Base-by-base conservation (phyloP, 192 early-diverging fungal genomes). In the Haplosporangium gracile region DNA sequence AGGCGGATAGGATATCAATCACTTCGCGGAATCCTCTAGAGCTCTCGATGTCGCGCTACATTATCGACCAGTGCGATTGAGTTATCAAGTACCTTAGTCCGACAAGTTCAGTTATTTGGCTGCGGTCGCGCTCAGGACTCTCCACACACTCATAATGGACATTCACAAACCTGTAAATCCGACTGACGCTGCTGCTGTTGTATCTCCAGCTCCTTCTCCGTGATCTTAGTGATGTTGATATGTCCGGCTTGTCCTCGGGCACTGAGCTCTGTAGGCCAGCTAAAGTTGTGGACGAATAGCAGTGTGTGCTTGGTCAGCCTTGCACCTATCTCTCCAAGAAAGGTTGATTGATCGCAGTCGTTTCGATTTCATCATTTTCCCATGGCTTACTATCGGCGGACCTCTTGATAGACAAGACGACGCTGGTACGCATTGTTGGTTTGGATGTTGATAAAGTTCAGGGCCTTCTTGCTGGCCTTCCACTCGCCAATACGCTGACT, bases 1-100 rank as follows among this genome's bases (percentile, higher is more conserved):
- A 89, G n/a, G 87, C 81, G 47, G 91, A 89, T 26, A 99, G 90
- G 24, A 92, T 55, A 36, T 99, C 97, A 63, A 99, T 95, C 11
- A 99, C 91, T 16, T 80, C 88, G 34, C 96, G 91, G 82, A 99
- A 85, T 26, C 83, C 83, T 32, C 36, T 60, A 7, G 78, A 51
- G 40, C 77, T 57, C 43, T 80, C 45, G 40, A 85, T 70, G 5
- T 85, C 83, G 29, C 75, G 53, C 83, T 85, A 72, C 15, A 26
- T 47, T 8, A 22, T 32, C 53, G 26, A 34, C 18, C 26, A 70
- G 34, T 1, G 0, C n/a, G 32, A 65, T 3, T 65, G 26, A 10
- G 11, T 8, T 11, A 29, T 10, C 11, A 11, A 16, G 26, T 65
- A 65, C 5, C 15, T 13, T 32, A 65, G 60, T 65, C 60, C 29